Evolutionary conservation across 306 rosid species (phyloP).

Genomic region (Corylus avellana): DNA sequence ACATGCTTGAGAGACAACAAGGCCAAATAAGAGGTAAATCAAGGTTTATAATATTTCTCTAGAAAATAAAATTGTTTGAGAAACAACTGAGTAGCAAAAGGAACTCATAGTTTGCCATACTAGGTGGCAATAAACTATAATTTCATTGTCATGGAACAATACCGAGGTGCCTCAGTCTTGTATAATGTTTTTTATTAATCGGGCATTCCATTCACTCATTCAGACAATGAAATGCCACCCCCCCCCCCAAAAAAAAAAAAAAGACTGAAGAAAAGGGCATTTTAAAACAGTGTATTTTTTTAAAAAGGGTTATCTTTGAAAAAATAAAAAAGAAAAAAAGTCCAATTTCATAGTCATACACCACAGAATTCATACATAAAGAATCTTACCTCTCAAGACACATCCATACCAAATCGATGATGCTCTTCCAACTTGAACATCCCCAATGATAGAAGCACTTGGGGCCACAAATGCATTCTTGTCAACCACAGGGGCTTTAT

Average conservation of each 20-base stretch:
- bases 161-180: neutral
- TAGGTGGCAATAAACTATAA: neutral
- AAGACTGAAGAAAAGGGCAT: neutral
- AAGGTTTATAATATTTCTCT: neutral
- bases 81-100: neutral
- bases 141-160: neutral
- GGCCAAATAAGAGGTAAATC: neutral
- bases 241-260: neutral
- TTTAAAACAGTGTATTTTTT: neutral
- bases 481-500: constrained; percentile 81
- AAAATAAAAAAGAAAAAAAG: neutral
- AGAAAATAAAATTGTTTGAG: neutral
- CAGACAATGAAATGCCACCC: neutral
- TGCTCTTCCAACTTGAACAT: constrained; percentile 78
- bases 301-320: neutral
- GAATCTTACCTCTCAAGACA: constrained; percentile 81
- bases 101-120: neutral
- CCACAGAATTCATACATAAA: neutral
- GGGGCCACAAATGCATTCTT: constrained; percentile 93
- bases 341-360: neutral
- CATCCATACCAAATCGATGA: constrained; percentile 97
- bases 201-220: neutral
- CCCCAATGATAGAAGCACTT: constrained; percentile 85
- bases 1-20: neutral
- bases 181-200: too few relatives aligned